A percentile compares a stretch with the other conserved stretches of the same genome.
phyloP scores from a whole-genome alignment of 1,284 basidiomycete species.

The Golubevia sp. region DNA sequence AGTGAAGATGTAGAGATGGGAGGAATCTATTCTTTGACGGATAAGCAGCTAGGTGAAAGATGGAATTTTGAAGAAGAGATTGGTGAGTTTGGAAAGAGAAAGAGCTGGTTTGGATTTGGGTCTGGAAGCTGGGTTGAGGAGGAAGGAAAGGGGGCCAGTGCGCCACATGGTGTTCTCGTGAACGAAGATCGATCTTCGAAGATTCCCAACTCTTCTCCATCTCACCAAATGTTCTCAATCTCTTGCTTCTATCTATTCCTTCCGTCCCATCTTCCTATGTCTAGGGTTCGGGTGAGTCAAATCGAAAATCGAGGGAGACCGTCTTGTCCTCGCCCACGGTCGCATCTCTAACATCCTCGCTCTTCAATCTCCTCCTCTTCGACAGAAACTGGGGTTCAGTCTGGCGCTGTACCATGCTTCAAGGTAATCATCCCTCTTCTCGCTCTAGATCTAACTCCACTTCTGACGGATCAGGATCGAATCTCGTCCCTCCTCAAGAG shows the following conservation, averaged over 20 bases:
- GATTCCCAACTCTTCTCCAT: constrained; percentile 8
- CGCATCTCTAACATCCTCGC: too few relatives aligned
- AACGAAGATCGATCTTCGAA: constrained; percentile 33
- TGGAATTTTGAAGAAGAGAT: constrained; percentile 32
- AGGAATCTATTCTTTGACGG: constrained; percentile 29
- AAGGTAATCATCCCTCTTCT: constrained; percentile 18
- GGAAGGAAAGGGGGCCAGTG: not conserved
- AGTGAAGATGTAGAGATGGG: not conserved
- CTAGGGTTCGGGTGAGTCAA: too few relatives aligned
- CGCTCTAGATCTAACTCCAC: constrained; percentile 19
- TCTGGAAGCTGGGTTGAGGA: too few relatives aligned
- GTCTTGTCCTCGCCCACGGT: too few relatives aligned
- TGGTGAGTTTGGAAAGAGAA: constrained; percentile 12
- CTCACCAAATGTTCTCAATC: too few relatives aligned
- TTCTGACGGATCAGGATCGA: constrained; percentile 16
- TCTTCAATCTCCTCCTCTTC: not conserved
- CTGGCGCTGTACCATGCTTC: constrained; percentile 14
- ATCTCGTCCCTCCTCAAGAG: constrained; percentile 17
- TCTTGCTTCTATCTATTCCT: too few relatives aligned
- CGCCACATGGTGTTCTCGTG: not conserved
- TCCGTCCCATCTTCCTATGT: not conserved
- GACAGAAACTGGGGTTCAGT: constrained; percentile 12
- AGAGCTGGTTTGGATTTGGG: too few relatives aligned
- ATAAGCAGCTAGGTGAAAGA: constrained; percentile 22
- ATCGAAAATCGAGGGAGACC: too few relatives aligned